Evolutionary conservation across 192 early-diverging fungal genomes (phyloP).

Genomic region (Helicostylum pulchrum): DNA sequence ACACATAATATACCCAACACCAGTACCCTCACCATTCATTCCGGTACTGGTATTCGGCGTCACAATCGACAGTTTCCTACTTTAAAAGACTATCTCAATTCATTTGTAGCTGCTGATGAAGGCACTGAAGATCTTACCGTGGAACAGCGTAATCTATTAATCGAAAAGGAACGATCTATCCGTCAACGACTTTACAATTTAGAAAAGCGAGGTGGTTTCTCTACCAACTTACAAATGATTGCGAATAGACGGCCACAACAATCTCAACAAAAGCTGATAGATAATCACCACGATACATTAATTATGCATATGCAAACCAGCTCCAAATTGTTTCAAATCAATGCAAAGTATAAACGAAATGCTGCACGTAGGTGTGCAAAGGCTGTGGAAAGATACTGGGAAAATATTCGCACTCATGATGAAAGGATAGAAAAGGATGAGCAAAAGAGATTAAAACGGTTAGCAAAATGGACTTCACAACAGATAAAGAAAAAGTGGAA

Average conservation of each 20-base stretch:
- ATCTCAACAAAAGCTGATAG: constrained; percentile 23
- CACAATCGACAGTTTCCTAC: constrained; percentile 31
- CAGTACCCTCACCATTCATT: not conserved
- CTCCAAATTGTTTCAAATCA: constrained; percentile 38
- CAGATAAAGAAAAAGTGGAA: constrained; percentile 72
- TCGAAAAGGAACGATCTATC: constrained; percentile 39
- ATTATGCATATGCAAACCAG: constrained; percentile 37
- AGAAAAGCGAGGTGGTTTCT: constrained; percentile 45
- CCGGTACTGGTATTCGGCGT: constrained; percentile 28
- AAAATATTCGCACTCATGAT: constrained; percentile 50
- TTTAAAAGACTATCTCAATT: constrained; percentile 46
- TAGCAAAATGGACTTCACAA: constrained; percentile 65
- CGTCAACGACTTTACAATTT: constrained; percentile 43
- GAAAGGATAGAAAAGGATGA: constrained; percentile 48
- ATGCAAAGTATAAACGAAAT: constrained; percentile 39
- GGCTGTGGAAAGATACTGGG: constrained; percentile 53
- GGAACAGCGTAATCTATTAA: constrained; percentile 38
- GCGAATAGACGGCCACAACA: constrained; percentile 37
- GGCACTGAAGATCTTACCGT: constrained; percentile 49
- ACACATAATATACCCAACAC: not conserved
- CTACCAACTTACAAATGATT: constrained; percentile 23
- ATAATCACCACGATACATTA: constrained; percentile 45
- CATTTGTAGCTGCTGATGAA: constrained; percentile 61
- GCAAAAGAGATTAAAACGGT: constrained; percentile 40
- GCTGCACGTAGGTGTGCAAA: constrained; percentile 49